Conservation (phyloP, 2,329 filamentous ascomycete genomes). For the Penicillium psychrosexuale region DNA sequence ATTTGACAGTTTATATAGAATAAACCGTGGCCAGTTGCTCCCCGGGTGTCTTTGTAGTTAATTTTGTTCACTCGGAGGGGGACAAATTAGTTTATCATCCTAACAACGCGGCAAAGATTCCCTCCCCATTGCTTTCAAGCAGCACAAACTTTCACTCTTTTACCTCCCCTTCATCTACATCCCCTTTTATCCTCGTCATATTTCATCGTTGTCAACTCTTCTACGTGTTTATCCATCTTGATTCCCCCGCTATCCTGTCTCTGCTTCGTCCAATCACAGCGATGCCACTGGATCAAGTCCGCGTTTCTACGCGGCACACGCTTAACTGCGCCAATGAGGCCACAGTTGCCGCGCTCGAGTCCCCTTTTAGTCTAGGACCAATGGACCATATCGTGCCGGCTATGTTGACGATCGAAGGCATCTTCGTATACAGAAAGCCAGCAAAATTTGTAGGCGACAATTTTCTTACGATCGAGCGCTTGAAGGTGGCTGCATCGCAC, state of each 20-base stretch:
- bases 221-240: background rate
- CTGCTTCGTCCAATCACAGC: background rate
- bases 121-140: background rate
- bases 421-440: background rate
- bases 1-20: background rate
- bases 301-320: slow-evolving; percentile 2
- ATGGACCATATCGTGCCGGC: background rate
- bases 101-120: background rate
- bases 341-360: background rate
- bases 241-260: background rate
- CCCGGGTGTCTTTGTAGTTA: background rate
- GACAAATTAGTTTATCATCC: background rate
- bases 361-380: background rate
- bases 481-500: background rate
- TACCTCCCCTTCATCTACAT: background rate
- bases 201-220: background rate
- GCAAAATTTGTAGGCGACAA: background rate
- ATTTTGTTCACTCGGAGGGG: background rate
- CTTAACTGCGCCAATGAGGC: slow-evolving; percentile 4
- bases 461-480: background rate
- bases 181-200: background rate
- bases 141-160: background rate
- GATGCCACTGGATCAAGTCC: background rate
- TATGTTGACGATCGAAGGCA: background rate
- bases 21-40: background rate